These are phyloP conservation scores for Pichia paraexigua DNA, from an alignment of 805 yeast species.

Conservation along the genomic window DNA sequence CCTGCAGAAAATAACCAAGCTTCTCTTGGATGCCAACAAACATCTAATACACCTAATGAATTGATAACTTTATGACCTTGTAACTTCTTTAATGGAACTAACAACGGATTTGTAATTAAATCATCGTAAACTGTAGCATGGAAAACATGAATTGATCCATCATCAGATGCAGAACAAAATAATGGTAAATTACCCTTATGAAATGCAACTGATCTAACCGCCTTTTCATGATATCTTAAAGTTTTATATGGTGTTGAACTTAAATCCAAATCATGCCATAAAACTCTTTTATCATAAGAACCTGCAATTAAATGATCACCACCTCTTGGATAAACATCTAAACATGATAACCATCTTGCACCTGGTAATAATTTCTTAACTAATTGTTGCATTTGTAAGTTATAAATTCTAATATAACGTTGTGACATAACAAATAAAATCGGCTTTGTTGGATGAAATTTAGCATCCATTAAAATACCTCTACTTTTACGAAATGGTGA, in stretches of 20 bases:
- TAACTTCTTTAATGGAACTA: conserved; percentile 92
- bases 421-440: conserved; percentile 91
- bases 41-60: conserved; percentile 79
- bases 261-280: conserved; percentile 96
- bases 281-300: conserved; percentile 87
- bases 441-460: conserved; percentile 95
- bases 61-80: conserved; percentile 78
- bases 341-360: conserved; percentile 85
- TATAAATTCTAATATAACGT: conserved; percentile 84
- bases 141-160: conserved; percentile 87
- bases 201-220: conserved; percentile 81
- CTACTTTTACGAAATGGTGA: conserved; percentile 90
- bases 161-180: conserved; percentile 93
- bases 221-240: conserved; percentile 87
- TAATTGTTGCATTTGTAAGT: conserved; percentile 76
- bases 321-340: conserved; percentile 85
- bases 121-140: conserved; percentile 96
- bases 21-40: conserved; percentile 95
- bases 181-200: conserved; percentile 82
- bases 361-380: conserved; percentile 88
- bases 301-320: conserved; percentile 93
- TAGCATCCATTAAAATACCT: conserved; percentile 93
- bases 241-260: conserved; percentile 89
- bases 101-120: conserved; percentile 86
- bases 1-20: conserved; percentile 98